Conservation (phyloP, 2,329 filamentous ascomycete genomes). For the Ustulina deusta region DNA sequence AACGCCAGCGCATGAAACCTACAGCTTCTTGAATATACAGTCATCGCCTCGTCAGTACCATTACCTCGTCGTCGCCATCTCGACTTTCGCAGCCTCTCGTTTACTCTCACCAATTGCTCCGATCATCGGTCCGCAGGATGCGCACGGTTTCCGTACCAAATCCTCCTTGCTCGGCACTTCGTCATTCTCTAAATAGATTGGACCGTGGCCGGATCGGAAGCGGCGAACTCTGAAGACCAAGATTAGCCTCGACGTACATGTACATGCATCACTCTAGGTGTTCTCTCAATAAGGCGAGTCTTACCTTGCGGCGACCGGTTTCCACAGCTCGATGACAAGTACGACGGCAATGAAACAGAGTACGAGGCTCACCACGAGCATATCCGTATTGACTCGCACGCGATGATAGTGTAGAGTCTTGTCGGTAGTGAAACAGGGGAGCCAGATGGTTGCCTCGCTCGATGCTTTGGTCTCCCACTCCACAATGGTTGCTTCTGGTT, state of each 20-base stretch:
- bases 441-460: constrained; percentile 45
- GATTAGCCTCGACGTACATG: constrained; percentile 30
- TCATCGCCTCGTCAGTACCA: constrained; percentile 6
- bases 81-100: constrained; percentile 18
- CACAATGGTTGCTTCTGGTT: constrained; percentile 46
- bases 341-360: constrained; percentile 40
- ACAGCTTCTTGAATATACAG: constrained; percentile 11
- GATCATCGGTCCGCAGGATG: constrained; percentile 12
- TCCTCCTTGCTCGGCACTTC: constrained; percentile 25
- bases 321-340: constrained; percentile 45
- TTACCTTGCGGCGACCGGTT: constrained; percentile 43
- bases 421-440: constrained; percentile 44
- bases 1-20: constrained; percentile 36
- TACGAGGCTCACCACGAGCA: constrained; percentile 44
- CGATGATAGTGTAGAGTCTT: constrained; percentile 45
- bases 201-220: constrained; percentile 37
- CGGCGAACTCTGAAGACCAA: constrained; percentile 37
- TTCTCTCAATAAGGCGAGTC: constrained; percentile 2
- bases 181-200: constrained; percentile 44
- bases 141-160: constrained; percentile 18
- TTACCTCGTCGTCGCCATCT: constrained; percentile 34
- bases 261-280: background rate
- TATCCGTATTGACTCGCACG: constrained; percentile 47
- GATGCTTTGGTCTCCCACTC: constrained; percentile 49
- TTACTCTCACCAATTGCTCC: constrained; percentile 28